phyloP scores from a whole-genome alignment of 23 red algal genomes.

The Chondrus crispus region DNA sequence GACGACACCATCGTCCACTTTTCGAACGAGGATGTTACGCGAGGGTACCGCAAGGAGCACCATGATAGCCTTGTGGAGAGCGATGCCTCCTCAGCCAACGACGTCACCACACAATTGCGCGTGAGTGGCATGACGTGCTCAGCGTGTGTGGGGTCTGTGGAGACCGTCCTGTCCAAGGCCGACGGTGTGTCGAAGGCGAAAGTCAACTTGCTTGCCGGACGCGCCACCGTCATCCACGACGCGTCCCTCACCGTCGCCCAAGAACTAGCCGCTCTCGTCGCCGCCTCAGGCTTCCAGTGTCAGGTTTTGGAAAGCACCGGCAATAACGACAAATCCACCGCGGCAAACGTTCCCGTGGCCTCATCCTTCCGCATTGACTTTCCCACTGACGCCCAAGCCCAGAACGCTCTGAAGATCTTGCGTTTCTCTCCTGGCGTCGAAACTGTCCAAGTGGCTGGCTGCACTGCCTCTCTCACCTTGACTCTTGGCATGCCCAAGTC shows the following conservation, averaged over 20 bases:
- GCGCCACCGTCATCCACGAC: slow-evolving; percentile 47
- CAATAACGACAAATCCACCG: not conserved
- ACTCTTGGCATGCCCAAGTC: slow-evolving; percentile 13
- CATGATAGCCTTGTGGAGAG: not conserved
- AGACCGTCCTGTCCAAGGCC: slow-evolving; percentile 21
- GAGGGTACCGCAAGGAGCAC: not conserved
- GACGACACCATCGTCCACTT: not conserved
- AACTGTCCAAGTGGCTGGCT: not conserved
- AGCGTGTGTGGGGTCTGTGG: slow-evolving; percentile 70
- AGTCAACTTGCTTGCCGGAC: slow-evolving; percentile 69
- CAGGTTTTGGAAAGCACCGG: slow-evolving; percentile 8
- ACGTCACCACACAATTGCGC: slow-evolving; percentile 1
- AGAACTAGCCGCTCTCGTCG: slow-evolving; percentile 2
- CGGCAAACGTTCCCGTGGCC: not conserved
- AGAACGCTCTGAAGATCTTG: slow-evolving; percentile 46
- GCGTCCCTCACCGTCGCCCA: not conserved
- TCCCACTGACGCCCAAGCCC: slow-evolving; percentile 17
- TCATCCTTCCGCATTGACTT: slow-evolving; percentile 33
- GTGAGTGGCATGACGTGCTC: slow-evolving; percentile 80
- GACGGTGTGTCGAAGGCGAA: slow-evolving; percentile 28
- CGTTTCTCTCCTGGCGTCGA: slow-evolving; percentile 32
- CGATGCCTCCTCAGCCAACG: not conserved
- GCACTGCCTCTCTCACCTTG: not conserved
- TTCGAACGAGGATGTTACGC: not conserved
- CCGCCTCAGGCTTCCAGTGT: slow-evolving; percentile 37